phyloP scores from a whole-genome alignment of 345 rosid species.

The Gossypium turneri region DNA sequence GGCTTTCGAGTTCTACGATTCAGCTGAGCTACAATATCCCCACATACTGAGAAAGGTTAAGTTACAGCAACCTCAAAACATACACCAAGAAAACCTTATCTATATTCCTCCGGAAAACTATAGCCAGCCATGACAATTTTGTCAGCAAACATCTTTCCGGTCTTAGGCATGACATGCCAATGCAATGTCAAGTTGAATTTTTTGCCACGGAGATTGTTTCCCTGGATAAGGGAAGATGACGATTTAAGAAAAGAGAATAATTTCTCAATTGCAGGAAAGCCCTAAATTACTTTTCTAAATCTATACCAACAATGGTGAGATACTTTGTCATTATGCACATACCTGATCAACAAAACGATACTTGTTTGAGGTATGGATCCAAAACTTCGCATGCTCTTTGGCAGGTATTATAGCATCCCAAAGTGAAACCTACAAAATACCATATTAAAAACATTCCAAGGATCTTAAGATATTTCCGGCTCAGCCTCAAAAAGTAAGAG shows the following conservation, averaged over 20 bases:
- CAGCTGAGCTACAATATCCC: neutral
- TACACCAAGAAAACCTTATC: conserved; percentile 34
- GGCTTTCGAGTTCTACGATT: conserved; percentile 11
- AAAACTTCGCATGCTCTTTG: conserved; percentile 79
- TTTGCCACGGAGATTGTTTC: conserved; percentile 79
- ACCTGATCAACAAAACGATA: conserved; percentile 95
- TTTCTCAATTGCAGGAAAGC: neutral
- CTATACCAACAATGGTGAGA: neutral
- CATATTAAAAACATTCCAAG: conserved; percentile 8
- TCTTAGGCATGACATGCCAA: conserved; percentile 99
- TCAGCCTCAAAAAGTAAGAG: neutral
- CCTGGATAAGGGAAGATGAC: conserved; percentile 38
- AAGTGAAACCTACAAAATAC: conserved; percentile 63
- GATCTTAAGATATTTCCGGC: neutral
- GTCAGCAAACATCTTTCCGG: conserved; percentile 91
- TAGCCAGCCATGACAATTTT: conserved; percentile 77
- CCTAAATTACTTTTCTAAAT: neutral
- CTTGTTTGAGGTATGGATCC: conserved; percentile 74
- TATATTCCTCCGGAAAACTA: conserved; percentile 68
- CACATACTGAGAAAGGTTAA: conserved; percentile 14
- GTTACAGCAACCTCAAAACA: conserved; percentile 26
- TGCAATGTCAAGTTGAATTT: conserved; percentile 84
- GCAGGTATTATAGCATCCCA: conserved; percentile 93
- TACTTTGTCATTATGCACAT: neutral
- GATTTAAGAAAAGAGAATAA: neutral